Evolutionary conservation across 1,284 basidiomycete species (phyloP).

Genomic region (Volvariella volvacea): DNA sequence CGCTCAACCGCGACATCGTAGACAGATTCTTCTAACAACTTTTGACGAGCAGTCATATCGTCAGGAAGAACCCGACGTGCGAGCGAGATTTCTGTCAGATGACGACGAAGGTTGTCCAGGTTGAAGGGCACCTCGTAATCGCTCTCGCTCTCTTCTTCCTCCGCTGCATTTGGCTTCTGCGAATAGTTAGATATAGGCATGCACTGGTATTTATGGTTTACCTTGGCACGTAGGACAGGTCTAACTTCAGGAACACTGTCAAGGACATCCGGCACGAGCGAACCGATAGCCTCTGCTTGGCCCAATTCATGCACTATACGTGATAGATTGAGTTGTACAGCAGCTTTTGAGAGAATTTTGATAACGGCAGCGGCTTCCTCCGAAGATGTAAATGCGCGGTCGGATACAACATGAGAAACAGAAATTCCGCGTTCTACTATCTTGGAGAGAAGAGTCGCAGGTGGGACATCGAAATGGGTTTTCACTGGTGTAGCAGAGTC

Average conservation of each 20-base stretch:
- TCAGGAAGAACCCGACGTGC: slow-evolving; percentile 60
- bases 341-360: slow-evolving; percentile 49
- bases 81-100: slow-evolving; percentile 56
- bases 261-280: slow-evolving; percentile 34
- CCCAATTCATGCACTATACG: slow-evolving; percentile 51
- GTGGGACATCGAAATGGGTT: slow-evolving; percentile 14
- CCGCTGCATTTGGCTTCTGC: background rate
- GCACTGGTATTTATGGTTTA: slow-evolving; percentile 8
- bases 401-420: slow-evolving; percentile 46
- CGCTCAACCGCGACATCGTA: slow-evolving; percentile 78
- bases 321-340: slow-evolving; percentile 46
- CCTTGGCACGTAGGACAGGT: slow-evolving; percentile 36
- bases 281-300: slow-evolving; percentile 41
- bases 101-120: slow-evolving; percentile 59
- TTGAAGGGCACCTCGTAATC: slow-evolving; percentile 62
- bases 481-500: slow-evolving; percentile 19
- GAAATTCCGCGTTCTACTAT: slow-evolving; percentile 46
- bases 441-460: slow-evolving; percentile 36
- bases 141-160: slow-evolving; percentile 13
- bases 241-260: slow-evolving; percentile 49
- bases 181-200: background rate
- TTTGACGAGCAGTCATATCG: slow-evolving; percentile 71
- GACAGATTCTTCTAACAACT: slow-evolving; percentile 77
- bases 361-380: slow-evolving; percentile 53
- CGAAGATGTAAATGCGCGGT: slow-evolving; percentile 46